Conservation (phyloP, 192 early-diverging fungal species). For the Rhizoclosmatium sp. region DNA sequence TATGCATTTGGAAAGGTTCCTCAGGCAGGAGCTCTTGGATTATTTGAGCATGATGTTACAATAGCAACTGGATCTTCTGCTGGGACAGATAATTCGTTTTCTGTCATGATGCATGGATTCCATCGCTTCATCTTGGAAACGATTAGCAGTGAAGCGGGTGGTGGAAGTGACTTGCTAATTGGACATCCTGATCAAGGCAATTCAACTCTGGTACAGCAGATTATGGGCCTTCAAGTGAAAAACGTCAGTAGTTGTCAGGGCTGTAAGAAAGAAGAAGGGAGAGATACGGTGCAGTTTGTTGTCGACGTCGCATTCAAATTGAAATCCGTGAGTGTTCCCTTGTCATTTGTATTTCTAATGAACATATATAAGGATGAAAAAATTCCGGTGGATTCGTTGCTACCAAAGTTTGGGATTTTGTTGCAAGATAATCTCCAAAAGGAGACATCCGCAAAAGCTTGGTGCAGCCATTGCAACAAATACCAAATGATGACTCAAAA, state of each 20-base stretch:
- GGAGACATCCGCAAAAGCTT: slow-evolving; percentile 80
- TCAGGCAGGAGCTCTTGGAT: slow-evolving; percentile 83
- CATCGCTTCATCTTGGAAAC: slow-evolving; percentile 90
- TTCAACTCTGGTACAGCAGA: slow-evolving; percentile 49
- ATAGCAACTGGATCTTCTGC: neutral
- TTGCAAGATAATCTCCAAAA: slow-evolving; percentile 60
- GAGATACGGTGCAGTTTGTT: slow-evolving; percentile 80
- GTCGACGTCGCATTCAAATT: slow-evolving; percentile 81
- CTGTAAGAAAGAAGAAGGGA: slow-evolving; percentile 65
- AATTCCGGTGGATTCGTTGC: neutral
- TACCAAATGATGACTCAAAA: slow-evolving; percentile 83
- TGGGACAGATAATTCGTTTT: slow-evolving; percentile 59
- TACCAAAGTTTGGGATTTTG: slow-evolving; percentile 29
- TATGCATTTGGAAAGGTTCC: slow-evolving; percentile 82
- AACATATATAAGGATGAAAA: slow-evolving; percentile 12
- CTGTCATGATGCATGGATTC: slow-evolving; percentile 84
- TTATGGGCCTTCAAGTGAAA: slow-evolving; percentile 73
- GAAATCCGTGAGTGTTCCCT: slow-evolving; percentile 49
- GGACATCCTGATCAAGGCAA: neutral
- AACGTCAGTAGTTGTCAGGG: slow-evolving; percentile 71
- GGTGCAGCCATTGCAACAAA: slow-evolving; percentile 84
- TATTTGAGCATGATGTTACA: slow-evolving; percentile 84
- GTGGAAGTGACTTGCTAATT: slow-evolving; percentile 38
- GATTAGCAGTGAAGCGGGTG: slow-evolving; percentile 36
- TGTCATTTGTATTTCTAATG: slow-evolving; percentile 32